Percentiles rank a stretch among this genome's conserved stretches.
Conservation (phyloP, 2,329 filamentous ascomycete species). For the Raffaelea albimanens region DNA sequence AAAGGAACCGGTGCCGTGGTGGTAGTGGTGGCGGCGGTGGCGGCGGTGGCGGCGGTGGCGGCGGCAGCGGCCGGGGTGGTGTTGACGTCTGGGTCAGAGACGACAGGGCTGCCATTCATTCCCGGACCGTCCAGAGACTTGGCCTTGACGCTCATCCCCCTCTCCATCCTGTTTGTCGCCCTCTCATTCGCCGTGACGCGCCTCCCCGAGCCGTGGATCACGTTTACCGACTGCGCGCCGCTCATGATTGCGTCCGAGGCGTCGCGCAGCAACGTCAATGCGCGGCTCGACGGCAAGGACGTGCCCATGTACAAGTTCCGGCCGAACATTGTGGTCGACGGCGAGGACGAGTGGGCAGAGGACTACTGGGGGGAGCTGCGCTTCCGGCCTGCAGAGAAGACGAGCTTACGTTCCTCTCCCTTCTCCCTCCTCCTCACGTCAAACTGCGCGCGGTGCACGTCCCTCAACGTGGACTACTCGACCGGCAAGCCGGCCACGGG, state of each 20-base stretch:
- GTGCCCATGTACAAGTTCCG: constrained; percentile 63
- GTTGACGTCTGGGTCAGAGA: no score
- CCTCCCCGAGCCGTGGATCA: constrained; percentile 9
- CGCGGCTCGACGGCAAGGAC: constrained; percentile 32
- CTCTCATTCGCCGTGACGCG: neutral
- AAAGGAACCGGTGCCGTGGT: no score
- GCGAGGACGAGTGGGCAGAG: constrained; percentile 53
- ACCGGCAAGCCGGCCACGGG: constrained; percentile 51
- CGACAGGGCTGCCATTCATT: no score
- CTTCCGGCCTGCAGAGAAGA: no score
- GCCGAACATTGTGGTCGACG: constrained; percentile 61
- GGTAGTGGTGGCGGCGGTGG: constrained; percentile 1
- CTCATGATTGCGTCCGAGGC: constrained; percentile 63
- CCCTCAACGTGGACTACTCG: constrained; percentile 61
- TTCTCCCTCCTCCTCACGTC: constrained; percentile 48
- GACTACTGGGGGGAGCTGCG: constrained; percentile 61
- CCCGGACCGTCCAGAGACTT: no score
- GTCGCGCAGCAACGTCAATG: constrained; percentile 59
- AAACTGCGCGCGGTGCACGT: constrained; percentile 60
- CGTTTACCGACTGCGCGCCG: constrained; percentile 53
- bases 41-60: neutral
- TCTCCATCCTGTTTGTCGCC: no score
- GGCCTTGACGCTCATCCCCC: no score
- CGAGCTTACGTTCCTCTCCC: no score
- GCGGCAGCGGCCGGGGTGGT: no score